Evolutionary conservation across 2,329 filamentous ascomycete genomes (phyloP).

Genomic region (Graphilbum ipis-grandicollis): DNA sequence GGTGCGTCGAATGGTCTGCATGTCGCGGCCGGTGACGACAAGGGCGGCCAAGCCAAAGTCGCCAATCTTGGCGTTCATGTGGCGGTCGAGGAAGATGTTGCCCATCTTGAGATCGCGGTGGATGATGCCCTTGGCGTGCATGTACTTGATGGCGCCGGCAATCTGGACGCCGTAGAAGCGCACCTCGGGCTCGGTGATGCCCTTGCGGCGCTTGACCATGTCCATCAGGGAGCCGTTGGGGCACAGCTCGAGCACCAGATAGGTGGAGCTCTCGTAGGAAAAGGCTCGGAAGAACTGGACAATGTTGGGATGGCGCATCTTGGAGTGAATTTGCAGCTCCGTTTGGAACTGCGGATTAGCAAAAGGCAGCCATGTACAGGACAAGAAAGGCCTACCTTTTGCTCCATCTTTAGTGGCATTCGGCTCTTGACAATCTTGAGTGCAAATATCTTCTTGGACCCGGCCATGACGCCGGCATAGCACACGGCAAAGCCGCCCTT

Average conservation of each 20-base stretch:
- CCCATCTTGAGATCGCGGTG: conserved; percentile 96
- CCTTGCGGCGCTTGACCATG: conserved; percentile 85
- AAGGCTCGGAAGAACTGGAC: conserved; percentile 93
- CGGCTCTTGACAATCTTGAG: conserved; percentile 72
- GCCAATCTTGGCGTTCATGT: conserved; percentile 97
- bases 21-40: conserved; percentile 79
- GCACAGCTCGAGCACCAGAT: conserved; percentile 85
- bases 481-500: conserved; percentile 75
- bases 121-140: conserved; percentile 90
- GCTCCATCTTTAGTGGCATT: conserved; percentile 69
- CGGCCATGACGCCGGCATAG: conserved; percentile 51
- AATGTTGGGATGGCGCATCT: conserved; percentile 90
- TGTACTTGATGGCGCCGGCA: conserved; percentile 92
- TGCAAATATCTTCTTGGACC: conserved; percentile 51
- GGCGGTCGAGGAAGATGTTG: conserved; percentile 83
- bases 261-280: conserved; percentile 74
- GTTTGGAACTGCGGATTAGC: conserved; percentile 55
- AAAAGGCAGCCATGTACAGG: neutral
- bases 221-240: conserved; percentile 94
- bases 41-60: conserved; percentile 92
- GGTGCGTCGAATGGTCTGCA: conserved; percentile 66
- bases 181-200: conserved; percentile 83
- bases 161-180: conserved; percentile 89
- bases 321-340: conserved; percentile 95
- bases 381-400: conserved; percentile 60